Conservation (phyloP, 352 stramenopile genomes). For the Globisporangium recalcitrans region DNA sequence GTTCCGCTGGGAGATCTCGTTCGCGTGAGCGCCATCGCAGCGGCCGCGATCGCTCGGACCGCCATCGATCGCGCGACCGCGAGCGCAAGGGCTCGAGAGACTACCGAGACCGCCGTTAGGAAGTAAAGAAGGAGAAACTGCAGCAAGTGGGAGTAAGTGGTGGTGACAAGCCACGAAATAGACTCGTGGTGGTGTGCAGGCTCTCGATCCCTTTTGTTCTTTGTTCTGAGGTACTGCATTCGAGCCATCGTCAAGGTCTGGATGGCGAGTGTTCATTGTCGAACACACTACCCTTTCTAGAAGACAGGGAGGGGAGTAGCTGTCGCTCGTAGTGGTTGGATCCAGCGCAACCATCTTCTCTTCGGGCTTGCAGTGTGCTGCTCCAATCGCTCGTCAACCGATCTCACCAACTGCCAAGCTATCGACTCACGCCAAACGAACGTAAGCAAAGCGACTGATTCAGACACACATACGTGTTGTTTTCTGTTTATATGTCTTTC, state of each 20-base stretch:
- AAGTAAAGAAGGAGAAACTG: neutral
- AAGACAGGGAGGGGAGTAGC: neutral
- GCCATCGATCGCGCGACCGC: constrained; percentile 24
- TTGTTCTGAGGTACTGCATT: neutral
- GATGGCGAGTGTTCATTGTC: neutral
- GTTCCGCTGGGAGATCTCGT: constrained; percentile 26
- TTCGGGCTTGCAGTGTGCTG: no score
- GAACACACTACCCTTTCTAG: neutral
- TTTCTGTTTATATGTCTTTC: constrained; percentile 1
- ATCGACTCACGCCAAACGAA: neutral
- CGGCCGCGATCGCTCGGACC: constrained; percentile 31
- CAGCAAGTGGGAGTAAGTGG: neutral
- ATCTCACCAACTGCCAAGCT: neutral
- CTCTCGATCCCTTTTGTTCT: neutral
- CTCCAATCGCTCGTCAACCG: neutral
- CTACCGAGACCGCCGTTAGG: constrained; percentile 37
- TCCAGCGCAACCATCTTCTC: neutral
- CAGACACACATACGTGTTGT: neutral
- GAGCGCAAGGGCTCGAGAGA: constrained; percentile 49
- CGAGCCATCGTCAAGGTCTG: neutral
- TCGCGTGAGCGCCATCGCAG: constrained; percentile 24
- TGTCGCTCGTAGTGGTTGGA: neutral
- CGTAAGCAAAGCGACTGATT: neutral
- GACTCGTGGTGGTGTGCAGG: constrained; percentile 5
- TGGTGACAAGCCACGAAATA: constrained; percentile 8